Evolutionary conservation across 2,329 filamentous ascomycete genomes (phyloP).

Genomic region (Harringtonia lauricola): DNA sequence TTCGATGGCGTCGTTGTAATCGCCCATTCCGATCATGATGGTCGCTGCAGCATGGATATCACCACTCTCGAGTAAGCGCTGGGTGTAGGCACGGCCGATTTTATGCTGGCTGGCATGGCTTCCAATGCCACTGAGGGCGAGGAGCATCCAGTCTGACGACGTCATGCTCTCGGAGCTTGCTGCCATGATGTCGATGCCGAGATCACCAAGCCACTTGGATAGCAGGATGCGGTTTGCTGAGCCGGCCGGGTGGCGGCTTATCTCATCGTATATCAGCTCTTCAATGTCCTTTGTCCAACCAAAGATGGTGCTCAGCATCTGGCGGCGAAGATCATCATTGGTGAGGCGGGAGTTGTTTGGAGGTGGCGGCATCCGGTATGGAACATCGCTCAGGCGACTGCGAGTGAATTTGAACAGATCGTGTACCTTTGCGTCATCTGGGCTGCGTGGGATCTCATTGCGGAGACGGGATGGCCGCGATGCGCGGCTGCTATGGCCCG

Average conservation of each 20-base stretch:
- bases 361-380: slow-evolving; percentile 60
- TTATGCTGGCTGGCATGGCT: slow-evolving; percentile 72
- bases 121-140: slow-evolving; percentile 83
- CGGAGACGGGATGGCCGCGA: slow-evolving; percentile 55
- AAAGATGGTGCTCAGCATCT: slow-evolving; percentile 92
- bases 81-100: slow-evolving; percentile 80
- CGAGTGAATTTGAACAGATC: slow-evolving; percentile 84
- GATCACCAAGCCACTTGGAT: slow-evolving; percentile 85
- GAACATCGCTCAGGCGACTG: slow-evolving; percentile 69
- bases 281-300: slow-evolving; percentile 85
- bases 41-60: slow-evolving; percentile 89
- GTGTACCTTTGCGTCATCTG: slow-evolving; percentile 57
- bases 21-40: slow-evolving; percentile 84
- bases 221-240: slow-evolving; percentile 74
- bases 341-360: slow-evolving; percentile 49
- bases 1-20: slow-evolving; percentile 89
- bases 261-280: slow-evolving; percentile 73
- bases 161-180: slow-evolving; percentile 79
- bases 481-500: slow-evolving; percentile 21
- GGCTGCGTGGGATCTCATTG: slow-evolving; percentile 70
- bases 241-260: slow-evolving; percentile 60
- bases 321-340: slow-evolving; percentile 69
- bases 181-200: slow-evolving; percentile 69
- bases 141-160: slow-evolving; percentile 91
- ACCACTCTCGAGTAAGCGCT: slow-evolving; percentile 77